Conservation (phyloP, 202 grass and related monocot species). For the Eragrostis tef region DNA sequence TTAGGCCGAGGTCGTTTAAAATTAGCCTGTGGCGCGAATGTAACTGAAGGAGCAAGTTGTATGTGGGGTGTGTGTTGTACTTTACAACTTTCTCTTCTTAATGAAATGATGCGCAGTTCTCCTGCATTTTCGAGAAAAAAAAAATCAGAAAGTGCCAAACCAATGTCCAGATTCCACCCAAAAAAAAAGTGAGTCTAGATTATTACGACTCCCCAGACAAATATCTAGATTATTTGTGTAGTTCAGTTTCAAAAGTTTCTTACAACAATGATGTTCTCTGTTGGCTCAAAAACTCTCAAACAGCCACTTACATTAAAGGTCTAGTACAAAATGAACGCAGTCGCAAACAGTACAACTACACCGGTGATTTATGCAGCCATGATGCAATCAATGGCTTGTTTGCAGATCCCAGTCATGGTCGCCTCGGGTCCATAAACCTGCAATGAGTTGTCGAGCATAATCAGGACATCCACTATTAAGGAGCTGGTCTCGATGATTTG, state of each 20-base stretch:
- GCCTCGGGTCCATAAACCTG: conserved; percentile 96
- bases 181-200: background rate
- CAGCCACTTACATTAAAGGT: background rate
- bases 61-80: too few species aligned
- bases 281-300: conserved; percentile 13
- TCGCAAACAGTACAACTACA: background rate
- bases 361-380: conserved; percentile 56
- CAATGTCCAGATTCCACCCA: too few species aligned
- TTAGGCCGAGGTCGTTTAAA: too few species aligned
- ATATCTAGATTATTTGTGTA: conserved; percentile 42
- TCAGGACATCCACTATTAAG: conserved; percentile 14
- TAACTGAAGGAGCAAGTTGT: too few species aligned
- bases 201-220: background rate
- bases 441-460: conserved; percentile 40
- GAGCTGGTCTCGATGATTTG: background rate
- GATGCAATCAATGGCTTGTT: conserved; percentile 95
- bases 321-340: conserved; percentile 34
- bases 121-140: too few species aligned
- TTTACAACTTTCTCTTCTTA: too few species aligned
- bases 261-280: conserved; percentile 34
- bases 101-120: too few species aligned
- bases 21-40: too few species aligned
- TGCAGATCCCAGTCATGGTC: conserved; percentile 98
- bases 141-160: too few species aligned
- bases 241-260: conserved; percentile 28